These are phyloP conservation scores for Ilex paraguariensis DNA, from an alignment of 305 asterid genomes.

Conservation along the genomic window DNA sequence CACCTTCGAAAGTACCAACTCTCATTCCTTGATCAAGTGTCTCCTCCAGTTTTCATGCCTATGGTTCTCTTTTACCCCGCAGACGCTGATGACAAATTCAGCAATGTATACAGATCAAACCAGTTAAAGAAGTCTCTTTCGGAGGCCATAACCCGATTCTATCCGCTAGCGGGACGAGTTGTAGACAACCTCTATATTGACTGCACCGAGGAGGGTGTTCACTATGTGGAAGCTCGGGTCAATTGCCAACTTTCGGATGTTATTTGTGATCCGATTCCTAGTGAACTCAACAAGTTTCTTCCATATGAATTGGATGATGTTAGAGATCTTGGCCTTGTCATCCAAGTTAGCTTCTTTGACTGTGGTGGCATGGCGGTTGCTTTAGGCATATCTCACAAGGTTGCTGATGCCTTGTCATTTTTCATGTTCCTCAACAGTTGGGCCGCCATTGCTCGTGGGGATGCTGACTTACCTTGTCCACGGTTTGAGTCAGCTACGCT, in stretches of 20 bases:
- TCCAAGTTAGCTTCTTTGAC: conserved; percentile 21
- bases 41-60: conserved; percentile 26
- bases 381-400: conserved; percentile 27
- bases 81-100: background rate
- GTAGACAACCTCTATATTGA: conserved; percentile 19
- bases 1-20: conserved; percentile 22
- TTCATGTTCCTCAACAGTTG: conserved; percentile 24
- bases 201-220: conserved; percentile 32
- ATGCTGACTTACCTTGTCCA: background rate
- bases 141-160: conserved; percentile 14
- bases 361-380: conserved; percentile 33
- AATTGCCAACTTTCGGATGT: conserved; percentile 12
- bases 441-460: background rate
- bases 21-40: background rate
- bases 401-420: conserved; percentile 33
- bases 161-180: conserved; percentile 37
- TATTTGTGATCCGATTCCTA: conserved; percentile 12
- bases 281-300: conserved; percentile 17
- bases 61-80: conserved; percentile 24
- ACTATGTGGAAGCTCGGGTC: conserved; percentile 16
- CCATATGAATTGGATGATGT: conserved; percentile 21
- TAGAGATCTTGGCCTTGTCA: conserved; percentile 20
- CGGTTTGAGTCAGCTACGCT: background rate
- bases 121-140: conserved; percentile 28
- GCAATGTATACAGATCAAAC: conserved; percentile 10